Evolutionary conservation across 108 stramenopile genomes (phyloP).

Genomic region (Skeletonema marinoi): DNA sequence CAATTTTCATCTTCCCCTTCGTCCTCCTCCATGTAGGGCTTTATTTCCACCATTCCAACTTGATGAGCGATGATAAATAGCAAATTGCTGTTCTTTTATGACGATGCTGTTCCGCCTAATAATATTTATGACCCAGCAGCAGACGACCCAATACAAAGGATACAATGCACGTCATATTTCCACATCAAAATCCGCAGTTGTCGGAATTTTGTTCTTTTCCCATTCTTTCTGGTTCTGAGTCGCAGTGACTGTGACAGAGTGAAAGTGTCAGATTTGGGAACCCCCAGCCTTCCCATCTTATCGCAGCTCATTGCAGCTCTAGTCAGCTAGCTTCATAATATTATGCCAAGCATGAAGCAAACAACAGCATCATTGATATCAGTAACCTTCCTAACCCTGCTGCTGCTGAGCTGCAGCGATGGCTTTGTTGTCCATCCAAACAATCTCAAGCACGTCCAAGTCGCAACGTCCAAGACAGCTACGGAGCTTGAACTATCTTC

Average conservation of each 20-base stretch:
- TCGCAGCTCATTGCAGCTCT: too few species aligned
- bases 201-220: too few species aligned
- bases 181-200: too few species aligned
- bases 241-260: too few species aligned
- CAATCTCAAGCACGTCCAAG: neutral
- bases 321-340: neutral
- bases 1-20: constrained; percentile 23
- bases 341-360: neutral
- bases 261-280: too few species aligned
- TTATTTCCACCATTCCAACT: constrained; percentile 41
- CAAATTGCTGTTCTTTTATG: neutral
- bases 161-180: too few species aligned
- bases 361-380: neutral
- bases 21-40: constrained; percentile 36
- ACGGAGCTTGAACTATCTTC: neutral
- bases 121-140: too few species aligned
- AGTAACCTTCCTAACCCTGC: neutral
- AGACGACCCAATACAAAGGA: too few species aligned
- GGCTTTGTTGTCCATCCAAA: neutral
- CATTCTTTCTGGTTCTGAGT: too few species aligned
- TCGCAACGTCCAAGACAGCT: neutral
- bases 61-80: neutral
- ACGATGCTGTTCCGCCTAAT: neutral
- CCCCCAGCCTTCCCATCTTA: too few species aligned
- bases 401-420: neutral